Percentiles rank a stretch among this genome's conserved stretches.
Evolutionary conservation across 2,329 filamentous ascomycete genomes (phyloP).

Genomic region (Talaromyces sp.): DNA sequence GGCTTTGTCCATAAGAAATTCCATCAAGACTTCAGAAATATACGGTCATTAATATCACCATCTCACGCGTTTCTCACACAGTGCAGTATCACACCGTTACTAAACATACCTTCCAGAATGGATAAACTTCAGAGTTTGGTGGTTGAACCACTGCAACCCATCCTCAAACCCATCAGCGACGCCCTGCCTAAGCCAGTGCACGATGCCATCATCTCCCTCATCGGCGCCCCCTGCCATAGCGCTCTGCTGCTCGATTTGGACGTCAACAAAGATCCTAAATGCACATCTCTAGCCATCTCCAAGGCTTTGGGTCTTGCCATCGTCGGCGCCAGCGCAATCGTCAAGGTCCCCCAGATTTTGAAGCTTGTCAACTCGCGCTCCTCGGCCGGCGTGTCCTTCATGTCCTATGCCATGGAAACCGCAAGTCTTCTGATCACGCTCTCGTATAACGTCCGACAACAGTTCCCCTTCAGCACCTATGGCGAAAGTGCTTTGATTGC

Average conservation of each 20-base stretch:
- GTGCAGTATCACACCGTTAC: neutral
- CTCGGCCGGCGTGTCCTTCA: slow-evolving; percentile 78
- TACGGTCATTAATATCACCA: neutral
- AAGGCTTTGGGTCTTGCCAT: slow-evolving; percentile 93
- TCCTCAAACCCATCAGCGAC: slow-evolving; percentile 65
- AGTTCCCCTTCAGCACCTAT: slow-evolving; percentile 93
- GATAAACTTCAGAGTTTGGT: slow-evolving; percentile 41
- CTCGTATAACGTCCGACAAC: slow-evolving; percentile 86
- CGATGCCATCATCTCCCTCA: slow-evolving; percentile 71
- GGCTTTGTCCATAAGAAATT: neutral
- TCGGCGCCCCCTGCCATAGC: slow-evolving; percentile 82
- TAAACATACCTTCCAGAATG: slow-evolving; percentile 27
- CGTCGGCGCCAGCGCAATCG: slow-evolving; percentile 81
- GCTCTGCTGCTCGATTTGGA: slow-evolving; percentile 82
- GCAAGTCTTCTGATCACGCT: slow-evolving; percentile 81
- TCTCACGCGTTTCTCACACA: neutral
- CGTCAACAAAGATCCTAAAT: slow-evolving; percentile 65
- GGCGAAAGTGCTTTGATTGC: slow-evolving; percentile 92
- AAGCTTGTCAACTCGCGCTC: slow-evolving; percentile 82
- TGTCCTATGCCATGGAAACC: slow-evolving; percentile 91
- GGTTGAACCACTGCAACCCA: slow-evolving; percentile 43
- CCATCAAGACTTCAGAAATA: neutral
- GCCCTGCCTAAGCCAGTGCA: slow-evolving; percentile 71
- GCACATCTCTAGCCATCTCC: slow-evolving; percentile 83
- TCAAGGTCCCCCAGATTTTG: slow-evolving; percentile 95